Conservation (phyloP, 768 basidiomycete genomes). For the Boletus eberwhitei region DNA sequence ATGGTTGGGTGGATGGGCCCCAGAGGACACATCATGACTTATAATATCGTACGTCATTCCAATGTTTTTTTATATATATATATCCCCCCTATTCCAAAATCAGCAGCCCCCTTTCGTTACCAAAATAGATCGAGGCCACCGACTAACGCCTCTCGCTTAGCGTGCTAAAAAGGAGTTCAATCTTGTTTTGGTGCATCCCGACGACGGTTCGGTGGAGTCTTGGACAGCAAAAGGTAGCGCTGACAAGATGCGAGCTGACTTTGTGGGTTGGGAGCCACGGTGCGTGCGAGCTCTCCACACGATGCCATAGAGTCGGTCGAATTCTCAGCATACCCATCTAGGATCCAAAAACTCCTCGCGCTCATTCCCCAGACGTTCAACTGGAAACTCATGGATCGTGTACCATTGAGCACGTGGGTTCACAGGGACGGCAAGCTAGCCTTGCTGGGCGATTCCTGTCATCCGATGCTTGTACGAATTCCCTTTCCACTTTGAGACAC, state of each 20-base stretch:
- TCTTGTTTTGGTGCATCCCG: constrained; percentile 43
- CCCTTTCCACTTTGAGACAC: background rate
- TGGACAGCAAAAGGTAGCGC: constrained; percentile 42
- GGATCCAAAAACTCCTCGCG: constrained; percentile 43
- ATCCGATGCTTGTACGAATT: constrained; percentile 45
- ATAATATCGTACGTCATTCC: constrained; percentile 37
- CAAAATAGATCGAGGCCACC: background rate
- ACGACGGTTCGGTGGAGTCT: constrained; percentile 39
- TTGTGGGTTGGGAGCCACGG: constrained; percentile 48
- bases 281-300: constrained; percentile 17
- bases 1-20: constrained; percentile 64
- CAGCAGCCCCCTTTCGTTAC: no score
- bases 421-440: constrained; percentile 41
- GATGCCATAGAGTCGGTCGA: background rate
- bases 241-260: constrained; percentile 46
- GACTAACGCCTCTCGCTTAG: constrained; percentile 7
- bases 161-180: constrained; percentile 43
- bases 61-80: no score
- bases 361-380: constrained; percentile 45
- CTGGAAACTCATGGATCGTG: constrained; percentile 48
- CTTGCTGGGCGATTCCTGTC: constrained; percentile 54
- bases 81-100: background rate
- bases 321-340: constrained; percentile 16
- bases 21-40: constrained; percentile 42
- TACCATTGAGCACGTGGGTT: constrained; percentile 47